Conservation (phyloP, 306 rosid genomes). For the Oemleria cerasiformis region DNA sequence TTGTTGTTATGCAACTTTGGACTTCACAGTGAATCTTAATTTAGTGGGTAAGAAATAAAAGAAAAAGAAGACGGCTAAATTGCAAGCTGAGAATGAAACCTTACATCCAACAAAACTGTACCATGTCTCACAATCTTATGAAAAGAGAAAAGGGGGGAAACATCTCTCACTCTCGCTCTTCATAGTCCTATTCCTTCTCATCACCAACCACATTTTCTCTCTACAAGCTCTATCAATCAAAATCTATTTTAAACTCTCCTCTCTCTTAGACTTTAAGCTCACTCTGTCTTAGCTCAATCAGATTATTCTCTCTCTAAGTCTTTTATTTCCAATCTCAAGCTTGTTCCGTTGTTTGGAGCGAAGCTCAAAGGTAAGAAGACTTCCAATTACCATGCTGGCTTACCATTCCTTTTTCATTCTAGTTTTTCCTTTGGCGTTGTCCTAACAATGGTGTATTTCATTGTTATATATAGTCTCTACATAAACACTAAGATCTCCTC, state of each 20-base stretch:
- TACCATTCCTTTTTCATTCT: background rate
- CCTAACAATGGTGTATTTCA: background rate
- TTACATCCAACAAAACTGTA: background rate
- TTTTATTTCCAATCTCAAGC: background rate
- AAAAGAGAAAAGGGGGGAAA: too few relatives aligned
- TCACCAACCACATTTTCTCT: background rate
- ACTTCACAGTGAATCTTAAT: background rate
- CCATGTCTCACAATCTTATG: background rate
- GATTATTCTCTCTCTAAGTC: constrained; percentile 2
- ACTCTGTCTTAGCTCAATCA: background rate
- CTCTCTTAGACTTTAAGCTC: background rate
- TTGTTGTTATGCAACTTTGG: background rate
- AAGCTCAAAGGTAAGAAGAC: background rate
- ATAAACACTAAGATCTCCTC: too few relatives aligned
- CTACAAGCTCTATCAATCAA: background rate
- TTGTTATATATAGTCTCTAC: background rate
- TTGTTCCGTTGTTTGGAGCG: too few relatives aligned
- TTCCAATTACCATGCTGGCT: background rate
- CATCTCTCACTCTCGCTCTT: too few relatives aligned
- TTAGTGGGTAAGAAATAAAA: background rate
- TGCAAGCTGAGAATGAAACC: background rate
- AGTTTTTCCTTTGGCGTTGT: background rate
- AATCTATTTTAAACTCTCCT: background rate
- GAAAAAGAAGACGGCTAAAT: background rate
- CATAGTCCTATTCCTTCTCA: background rate